A percentile compares a stretch with the other conserved stretches of the same genome.
These are phyloP conservation scores for Camelina hispida DNA, from an alignment of 345 rosid genomes.

Conservation along the genomic window DNA sequence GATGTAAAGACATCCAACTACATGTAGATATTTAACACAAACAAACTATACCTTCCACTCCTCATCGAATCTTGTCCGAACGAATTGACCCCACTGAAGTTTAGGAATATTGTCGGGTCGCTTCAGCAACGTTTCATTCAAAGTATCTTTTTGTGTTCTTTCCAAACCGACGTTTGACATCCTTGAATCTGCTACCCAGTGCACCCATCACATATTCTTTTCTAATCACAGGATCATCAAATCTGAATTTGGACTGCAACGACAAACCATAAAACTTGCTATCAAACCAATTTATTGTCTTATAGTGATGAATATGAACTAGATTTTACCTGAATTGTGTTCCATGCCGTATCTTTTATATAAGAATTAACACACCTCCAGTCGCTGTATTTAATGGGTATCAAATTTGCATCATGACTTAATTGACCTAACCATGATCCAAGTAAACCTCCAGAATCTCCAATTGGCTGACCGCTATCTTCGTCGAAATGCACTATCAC, in stretches of 20 bases:
- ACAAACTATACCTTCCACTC: conserved; percentile 12
- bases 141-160: background rate
- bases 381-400: too few relatives aligned
- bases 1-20: background rate
- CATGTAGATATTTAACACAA: too few relatives aligned
- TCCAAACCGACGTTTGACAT: background rate
- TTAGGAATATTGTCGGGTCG: background rate
- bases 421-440: too few relatives aligned
- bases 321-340: too few relatives aligned
- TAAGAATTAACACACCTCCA: too few relatives aligned
- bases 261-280: background rate
- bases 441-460: too few relatives aligned
- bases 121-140: background rate
- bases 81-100: background rate
- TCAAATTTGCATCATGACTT: too few relatives aligned
- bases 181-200: conserved; percentile 22
- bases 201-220: background rate
- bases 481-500: too few relatives aligned
- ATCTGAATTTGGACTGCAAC: background rate
- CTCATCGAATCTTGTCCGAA: background rate
- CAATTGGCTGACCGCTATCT: too few relatives aligned
- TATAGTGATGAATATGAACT: too few relatives aligned
- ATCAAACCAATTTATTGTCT: background rate
- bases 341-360: too few relatives aligned
- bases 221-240: background rate